These are phyloP conservation scores for Phialophora tarda DNA, from an alignment of 2,329 filamentous ascomycete genomes.

Conservation along the genomic window DNA sequence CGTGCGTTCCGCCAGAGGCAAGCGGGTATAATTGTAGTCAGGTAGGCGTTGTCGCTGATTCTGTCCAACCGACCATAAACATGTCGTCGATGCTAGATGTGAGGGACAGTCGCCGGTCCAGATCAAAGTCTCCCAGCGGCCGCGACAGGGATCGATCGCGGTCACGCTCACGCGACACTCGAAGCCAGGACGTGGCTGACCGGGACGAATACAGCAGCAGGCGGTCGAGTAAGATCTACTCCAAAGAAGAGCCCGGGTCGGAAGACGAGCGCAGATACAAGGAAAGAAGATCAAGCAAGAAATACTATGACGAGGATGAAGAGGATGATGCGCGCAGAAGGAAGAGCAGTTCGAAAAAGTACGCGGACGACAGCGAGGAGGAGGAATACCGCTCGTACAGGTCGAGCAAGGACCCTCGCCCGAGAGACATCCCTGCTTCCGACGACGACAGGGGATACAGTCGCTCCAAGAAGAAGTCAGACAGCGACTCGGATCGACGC, in stretches of 20 bases:
- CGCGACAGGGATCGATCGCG: slow-evolving; percentile 47
- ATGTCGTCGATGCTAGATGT: slow-evolving; percentile 37
- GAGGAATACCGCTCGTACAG: slow-evolving; percentile 31
- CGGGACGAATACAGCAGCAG: slow-evolving; percentile 32
- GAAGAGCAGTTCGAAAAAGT: slow-evolving; percentile 41
- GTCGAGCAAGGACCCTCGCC: slow-evolving; percentile 22
- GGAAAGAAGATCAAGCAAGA: slow-evolving; percentile 33
- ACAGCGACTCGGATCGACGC: slow-evolving; percentile 33
- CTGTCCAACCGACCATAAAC: neutral
- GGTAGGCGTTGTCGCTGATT: neutral
- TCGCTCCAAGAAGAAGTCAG: slow-evolving; percentile 30
- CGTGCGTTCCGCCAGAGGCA: neutral
- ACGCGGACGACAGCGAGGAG: slow-evolving; percentile 35
- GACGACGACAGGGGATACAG: slow-evolving; percentile 32
- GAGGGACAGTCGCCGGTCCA: slow-evolving; percentile 44
- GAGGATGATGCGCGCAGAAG: slow-evolving; percentile 41
- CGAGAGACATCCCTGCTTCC: slow-evolving; percentile 27
- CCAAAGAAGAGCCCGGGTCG: slow-evolving; percentile 41
- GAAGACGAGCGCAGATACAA: slow-evolving; percentile 33
- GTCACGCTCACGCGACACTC: slow-evolving; percentile 51
- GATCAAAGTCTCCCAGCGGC: slow-evolving; percentile 53
- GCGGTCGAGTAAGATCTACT: slow-evolving; percentile 39
- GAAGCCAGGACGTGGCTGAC: slow-evolving; percentile 45
- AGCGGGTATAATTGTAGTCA: neutral
- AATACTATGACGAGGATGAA: slow-evolving; percentile 43